Evolutionary conservation across 2,329 filamentous ascomycete genomes (phyloP).

Genomic region (Dichotomopilus funicola): DNA sequence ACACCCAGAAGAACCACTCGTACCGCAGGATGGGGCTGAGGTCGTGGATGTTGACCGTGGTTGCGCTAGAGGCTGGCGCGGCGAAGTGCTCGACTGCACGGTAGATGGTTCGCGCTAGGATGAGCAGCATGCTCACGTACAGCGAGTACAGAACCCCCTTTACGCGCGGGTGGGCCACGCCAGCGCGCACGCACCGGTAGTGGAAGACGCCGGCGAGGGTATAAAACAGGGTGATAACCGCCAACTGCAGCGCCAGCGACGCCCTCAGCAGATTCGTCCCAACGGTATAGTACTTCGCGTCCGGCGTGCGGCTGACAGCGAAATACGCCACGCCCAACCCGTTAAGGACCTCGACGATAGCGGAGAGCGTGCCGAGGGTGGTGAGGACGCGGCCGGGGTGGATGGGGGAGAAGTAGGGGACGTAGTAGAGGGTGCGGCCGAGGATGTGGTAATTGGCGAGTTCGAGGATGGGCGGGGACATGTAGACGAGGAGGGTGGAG

Average conservation of each 20-base stretch:
- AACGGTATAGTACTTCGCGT: conserved; percentile 31
- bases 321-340: conserved; percentile 40
- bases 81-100: conserved; percentile 53
- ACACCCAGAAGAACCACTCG: conserved; percentile 55
- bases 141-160: conserved; percentile 39
- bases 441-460: conserved; percentile 52
- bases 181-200: conserved; percentile 33
- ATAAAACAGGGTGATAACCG: conserved; percentile 45
- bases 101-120: conserved; percentile 50
- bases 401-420: conserved; percentile 46
- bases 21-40: conserved; percentile 44
- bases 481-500: conserved; percentile 33
- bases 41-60: conserved; percentile 39
- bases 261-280: conserved; percentile 44
- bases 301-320: conserved; percentile 36
- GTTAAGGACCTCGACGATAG: conserved; percentile 15
- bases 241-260: conserved; percentile 47
- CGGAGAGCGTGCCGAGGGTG: conserved; percentile 31
- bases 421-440: conserved; percentile 48
- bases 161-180: conserved; percentile 30
- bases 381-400: conserved; percentile 33
- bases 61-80: conserved; percentile 24
- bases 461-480: conserved; percentile 39
- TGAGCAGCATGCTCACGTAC: conserved; percentile 44
- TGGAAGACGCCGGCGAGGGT: conserved; percentile 44